Evolutionary conservation across 2,329 filamentous ascomycete species (phyloP).

Genomic region (Cytospora chrysosperma): DNA sequence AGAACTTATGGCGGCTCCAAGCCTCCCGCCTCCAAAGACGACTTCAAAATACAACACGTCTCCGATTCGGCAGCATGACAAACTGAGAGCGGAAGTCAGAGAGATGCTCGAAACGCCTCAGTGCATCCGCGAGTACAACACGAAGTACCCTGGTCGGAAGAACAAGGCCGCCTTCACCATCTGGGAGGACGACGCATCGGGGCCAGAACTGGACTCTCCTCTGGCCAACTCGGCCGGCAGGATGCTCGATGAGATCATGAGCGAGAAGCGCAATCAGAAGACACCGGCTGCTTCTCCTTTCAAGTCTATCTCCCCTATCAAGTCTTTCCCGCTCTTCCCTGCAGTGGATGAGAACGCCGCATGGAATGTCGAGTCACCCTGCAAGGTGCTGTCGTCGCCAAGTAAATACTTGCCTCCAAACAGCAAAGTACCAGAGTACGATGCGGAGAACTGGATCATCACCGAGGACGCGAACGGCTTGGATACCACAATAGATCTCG

Average conservation of each 20-base stretch:
- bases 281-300: conserved; percentile 12
- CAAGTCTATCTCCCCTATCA: conserved; percentile 19
- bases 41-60: conserved; percentile 24
- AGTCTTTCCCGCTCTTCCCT: conserved; percentile 32
- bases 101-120: conserved; percentile 24
- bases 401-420: conserved; percentile 46
- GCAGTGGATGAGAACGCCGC: conserved; percentile 34
- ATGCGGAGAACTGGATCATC: conserved; percentile 19
- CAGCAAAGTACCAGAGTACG: conserved; percentile 31
- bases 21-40: conserved; percentile 20
- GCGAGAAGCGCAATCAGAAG: conserved; percentile 23
- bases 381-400: conserved; percentile 55
- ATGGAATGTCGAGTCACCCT: conserved; percentile 53
- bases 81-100: conserved; percentile 19
- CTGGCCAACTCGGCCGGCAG: conserved; percentile 23
- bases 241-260: conserved; percentile 24
- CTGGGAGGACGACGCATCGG: conserved; percentile 20
- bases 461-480: conserved; percentile 5
- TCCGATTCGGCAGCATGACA: conserved; percentile 24
- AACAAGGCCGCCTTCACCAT: conserved; percentile 22
- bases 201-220: conserved; percentile 20
- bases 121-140: conserved; percentile 22
- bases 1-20: conserved; percentile 14
- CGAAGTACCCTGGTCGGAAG: conserved; percentile 19
- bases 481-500: conserved; percentile 13